Evolutionary conservation across 768 basidiomycete species (phyloP), one percentile per base, ranked within the genome.

Genomic region (Russula abietina): DNA sequence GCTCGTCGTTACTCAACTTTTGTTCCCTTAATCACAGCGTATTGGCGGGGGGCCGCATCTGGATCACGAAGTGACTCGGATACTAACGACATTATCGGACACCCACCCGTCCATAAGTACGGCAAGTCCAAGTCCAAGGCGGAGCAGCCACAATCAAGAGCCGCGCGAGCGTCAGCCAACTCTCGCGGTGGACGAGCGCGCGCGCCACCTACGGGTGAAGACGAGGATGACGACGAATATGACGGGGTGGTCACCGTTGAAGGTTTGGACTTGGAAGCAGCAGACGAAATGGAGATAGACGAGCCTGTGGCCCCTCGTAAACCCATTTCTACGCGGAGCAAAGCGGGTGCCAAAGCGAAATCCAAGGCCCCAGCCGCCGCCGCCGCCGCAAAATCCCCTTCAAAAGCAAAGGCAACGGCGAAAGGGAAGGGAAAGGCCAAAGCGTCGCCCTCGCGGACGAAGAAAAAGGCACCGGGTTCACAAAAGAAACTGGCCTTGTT

Each of bases 11-110:
- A 19, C 41, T 48, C 16, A 56, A 49, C n/a, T 33, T 4, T 39
- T 38, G 5, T 16, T 16, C 17, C 4, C 36, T 43, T 32, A 17
- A 8, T 36, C 4, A 52, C 19, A 55, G 67, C 32, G 55, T 48
- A 65, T 14, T 49, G 65, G 41, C 45, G 30, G 32, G 30, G 53
- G 30, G 54, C 8, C 3, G 54, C 48, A 10, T 41, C 54, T 52
- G 57, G 59, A 12, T 64, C 63, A 10, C 63, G 51, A 64, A 86
- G 85, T 74, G 16, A 84, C 83, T 69, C 83, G 81, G 86, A 84
- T 80, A 67, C 72, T 71, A 51, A 51, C 39, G 63, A 56, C 41
- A 50, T 64, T 59, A 55, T 32, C 16, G 58, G 53, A 5, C 54
- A 59, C 53, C 58, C 62, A 16, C 58, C 63, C 10, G 11, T n/a